Conservation (phyloP, 2,329 filamentous ascomycete genomes). For the Beauveria sp. region DNA sequence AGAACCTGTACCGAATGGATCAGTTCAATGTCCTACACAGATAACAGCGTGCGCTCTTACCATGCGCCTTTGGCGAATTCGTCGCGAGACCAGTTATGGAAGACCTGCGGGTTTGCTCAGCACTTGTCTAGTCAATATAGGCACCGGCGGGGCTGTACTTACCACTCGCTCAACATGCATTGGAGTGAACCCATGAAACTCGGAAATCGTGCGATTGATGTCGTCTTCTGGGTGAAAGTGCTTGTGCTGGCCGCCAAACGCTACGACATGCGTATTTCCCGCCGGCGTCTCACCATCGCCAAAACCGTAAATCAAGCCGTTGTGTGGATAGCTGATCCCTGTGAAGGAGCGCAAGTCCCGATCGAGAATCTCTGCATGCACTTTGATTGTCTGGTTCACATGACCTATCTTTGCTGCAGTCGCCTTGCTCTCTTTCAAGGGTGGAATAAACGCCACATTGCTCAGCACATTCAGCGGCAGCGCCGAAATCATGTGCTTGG, state of each 20-base stretch:
- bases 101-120: conserved; percentile 23
- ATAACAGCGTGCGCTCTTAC: conserved; percentile 13
- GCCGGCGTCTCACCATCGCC: conserved; percentile 37
- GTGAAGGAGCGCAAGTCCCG: conserved; percentile 35
- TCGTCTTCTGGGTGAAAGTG: conserved; percentile 37
- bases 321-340: conserved; percentile 34
- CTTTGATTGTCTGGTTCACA: conserved; percentile 37
- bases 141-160: not conserved
- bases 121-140: not conserved
- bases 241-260: conserved; percentile 35
- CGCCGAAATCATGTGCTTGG: conserved; percentile 30
- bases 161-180: conserved; percentile 24
- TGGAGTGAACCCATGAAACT: conserved; percentile 25
- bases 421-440: conserved; percentile 26
- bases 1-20: conserved; percentile 21
- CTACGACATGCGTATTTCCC: conserved; percentile 40
- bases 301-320: conserved; percentile 34
- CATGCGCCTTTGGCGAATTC: conserved; percentile 38
- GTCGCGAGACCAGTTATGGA: conserved; percentile 42
- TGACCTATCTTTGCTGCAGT: conserved; percentile 31
- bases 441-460: conserved; percentile 32
- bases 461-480: conserved; percentile 38
- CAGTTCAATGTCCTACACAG: not conserved
- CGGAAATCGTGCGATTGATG: conserved; percentile 24
- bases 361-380: conserved; percentile 36